phyloP scores from a whole-genome alignment of 441 rosid genomes.

The Daphne laureola region DNA sequence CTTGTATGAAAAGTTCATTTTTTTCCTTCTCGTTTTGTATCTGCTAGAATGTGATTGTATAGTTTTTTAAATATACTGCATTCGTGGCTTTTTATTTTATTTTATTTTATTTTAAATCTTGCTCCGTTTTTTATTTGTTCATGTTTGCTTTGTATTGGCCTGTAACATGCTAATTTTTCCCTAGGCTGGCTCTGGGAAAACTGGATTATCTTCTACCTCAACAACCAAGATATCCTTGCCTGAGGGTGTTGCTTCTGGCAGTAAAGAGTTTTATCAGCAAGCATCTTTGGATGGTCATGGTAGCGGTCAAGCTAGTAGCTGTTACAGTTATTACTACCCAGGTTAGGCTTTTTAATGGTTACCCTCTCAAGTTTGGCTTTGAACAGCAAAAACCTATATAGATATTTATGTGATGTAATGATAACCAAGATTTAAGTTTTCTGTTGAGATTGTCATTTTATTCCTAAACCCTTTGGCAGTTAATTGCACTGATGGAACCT shows the following conservation, averaged over 20 bases:
- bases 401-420: too few relatives aligned
- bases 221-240: conserved; percentile 14
- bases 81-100: too few relatives aligned
- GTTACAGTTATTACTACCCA: conserved; percentile 38
- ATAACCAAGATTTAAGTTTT: too few relatives aligned
- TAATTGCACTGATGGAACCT: too few relatives aligned
- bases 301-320: conserved; percentile 25
- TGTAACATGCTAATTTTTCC: conserved; percentile 5
- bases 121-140: too few relatives aligned
- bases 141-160: conserved; percentile 7
- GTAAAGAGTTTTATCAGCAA: conserved; percentile 21
- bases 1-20: neutral
- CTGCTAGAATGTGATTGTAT: too few relatives aligned
- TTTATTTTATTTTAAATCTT: too few relatives aligned
- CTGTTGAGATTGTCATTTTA: too few relatives aligned
- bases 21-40: too few relatives aligned
- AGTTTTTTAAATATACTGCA: too few relatives aligned
- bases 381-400: too few relatives aligned
- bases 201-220: conserved; percentile 22
- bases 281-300: conserved; percentile 23
- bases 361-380: neutral
- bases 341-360: conserved; percentile 27
- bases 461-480: too few relatives aligned
- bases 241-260: conserved; percentile 17
- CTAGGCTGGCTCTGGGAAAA: conserved; percentile 28